Evolutionary conservation across 2,329 filamentous ascomycete species (phyloP), one percentile per base, ranked within the genome.

Genomic region (Chaetomium globosum): DNA sequence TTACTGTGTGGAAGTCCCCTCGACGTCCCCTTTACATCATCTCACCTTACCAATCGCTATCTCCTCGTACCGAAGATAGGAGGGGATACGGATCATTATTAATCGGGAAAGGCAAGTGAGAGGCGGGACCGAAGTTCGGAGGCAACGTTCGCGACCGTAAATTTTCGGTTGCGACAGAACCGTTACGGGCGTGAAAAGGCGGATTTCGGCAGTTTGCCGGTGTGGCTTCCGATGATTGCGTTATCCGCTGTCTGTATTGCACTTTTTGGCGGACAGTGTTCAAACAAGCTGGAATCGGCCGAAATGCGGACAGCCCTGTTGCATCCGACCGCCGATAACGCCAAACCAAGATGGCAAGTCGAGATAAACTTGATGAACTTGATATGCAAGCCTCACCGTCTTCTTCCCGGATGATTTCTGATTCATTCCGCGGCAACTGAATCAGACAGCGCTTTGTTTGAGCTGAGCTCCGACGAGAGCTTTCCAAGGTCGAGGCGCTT

Each of bases 221-320:
- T 48, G 59, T 55, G 55, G 48, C 54, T 62, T 62, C 48, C 54
- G 57, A 52, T 23, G 33, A 51, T 60, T 43, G 57, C 52, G 51
- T 16, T 57, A 23, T 26, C 39, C 39, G 36, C 21, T 6, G 16
- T 7, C 28, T 28, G 48, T n/a, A 33, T 28, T 39, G 53, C 53
- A 36, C 53, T 23, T 28, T 56, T 58, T 31, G 31, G 36, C 56
- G 57, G 62, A 49, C 48, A 26, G 55, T 57, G 60, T 13, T 6
- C 5, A 52, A 64, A 54, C 49, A 13, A 21, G 1, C 6, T 10
- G 9, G 9, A 8, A 31, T 51, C 63, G 63, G 63, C 58, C 58
- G 63, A 65, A 46, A 65, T 61, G 63, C 63, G 46, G 51, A 57
- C 33, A 52, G 63, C 28, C 43, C 52, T 13, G 58, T 21, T 51